These are phyloP conservation scores for Diplosphaera chodatii DNA, from an alignment of 139 green algal species.

Conservation along the genomic window DNA sequence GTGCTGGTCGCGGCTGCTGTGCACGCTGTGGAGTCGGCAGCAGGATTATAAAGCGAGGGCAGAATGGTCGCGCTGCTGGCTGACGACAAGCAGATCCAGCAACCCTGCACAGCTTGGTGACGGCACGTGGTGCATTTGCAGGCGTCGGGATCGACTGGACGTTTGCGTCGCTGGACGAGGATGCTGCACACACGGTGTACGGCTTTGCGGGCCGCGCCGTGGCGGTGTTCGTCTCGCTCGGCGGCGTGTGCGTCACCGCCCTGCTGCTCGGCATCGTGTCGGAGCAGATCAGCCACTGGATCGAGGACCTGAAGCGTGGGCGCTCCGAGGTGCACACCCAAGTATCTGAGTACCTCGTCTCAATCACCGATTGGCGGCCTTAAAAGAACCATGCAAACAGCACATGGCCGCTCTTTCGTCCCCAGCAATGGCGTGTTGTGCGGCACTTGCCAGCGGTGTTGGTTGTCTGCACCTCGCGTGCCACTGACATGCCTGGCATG, in stretches of 20 bases:
- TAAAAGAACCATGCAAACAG: no score
- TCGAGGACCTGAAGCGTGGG: constrained; percentile 47
- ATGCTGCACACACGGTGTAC: constrained; percentile 13
- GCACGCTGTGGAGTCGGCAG: no score
- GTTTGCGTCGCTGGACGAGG: constrained; percentile 22
- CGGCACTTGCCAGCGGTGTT: no score
- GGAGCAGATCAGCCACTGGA: constrained; percentile 23
- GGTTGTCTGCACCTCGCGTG: no score
- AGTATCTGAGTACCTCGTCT: not conserved
- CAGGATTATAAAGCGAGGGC: not conserved
- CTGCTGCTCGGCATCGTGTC: constrained; percentile 50
- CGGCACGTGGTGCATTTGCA: not conserved
- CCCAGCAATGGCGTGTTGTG: no score
- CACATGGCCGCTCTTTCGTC: no score
- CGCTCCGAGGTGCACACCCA: constrained; percentile 13
- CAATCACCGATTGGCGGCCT: no score
- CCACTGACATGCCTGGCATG: no score
- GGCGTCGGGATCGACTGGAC: constrained; percentile 40
- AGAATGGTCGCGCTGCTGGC: not conserved
- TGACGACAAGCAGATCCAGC: not conserved
- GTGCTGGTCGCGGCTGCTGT: no score
- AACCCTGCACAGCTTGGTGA: not conserved
- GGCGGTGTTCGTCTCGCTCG: constrained; percentile 29
- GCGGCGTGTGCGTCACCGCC: constrained; percentile 51
- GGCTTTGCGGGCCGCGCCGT: constrained; percentile 26